Conservation (phyloP, 2,329 filamentous ascomycete genomes). For the Trichoderma semiorbis region DNA sequence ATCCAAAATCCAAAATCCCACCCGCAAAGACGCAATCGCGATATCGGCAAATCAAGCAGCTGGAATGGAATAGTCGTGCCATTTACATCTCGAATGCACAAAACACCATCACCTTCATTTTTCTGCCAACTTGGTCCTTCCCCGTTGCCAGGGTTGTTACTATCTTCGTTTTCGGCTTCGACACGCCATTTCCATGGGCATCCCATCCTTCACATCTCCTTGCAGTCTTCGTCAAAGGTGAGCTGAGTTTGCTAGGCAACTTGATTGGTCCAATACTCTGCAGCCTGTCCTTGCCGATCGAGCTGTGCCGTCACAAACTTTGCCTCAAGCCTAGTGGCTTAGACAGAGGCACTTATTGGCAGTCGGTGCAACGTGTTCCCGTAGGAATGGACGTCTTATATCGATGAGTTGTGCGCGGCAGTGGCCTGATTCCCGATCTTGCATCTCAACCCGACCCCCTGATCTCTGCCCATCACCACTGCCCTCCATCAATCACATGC, state of each 20-base stretch:
- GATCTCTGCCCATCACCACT: not conserved
- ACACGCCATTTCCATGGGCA: not conserved
- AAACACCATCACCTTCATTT: not conserved
- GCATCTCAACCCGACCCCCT: not conserved
- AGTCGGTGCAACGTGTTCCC: conserved; percentile 13
- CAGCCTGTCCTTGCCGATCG: conserved; percentile 1
- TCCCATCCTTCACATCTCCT: not conserved
- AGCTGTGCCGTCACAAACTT: not conserved
- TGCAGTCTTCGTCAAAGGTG: conserved; percentile 14
- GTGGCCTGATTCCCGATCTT: not conserved
- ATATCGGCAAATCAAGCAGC: not conserved
- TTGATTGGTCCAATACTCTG: conserved; percentile 13
- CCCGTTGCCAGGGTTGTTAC: not conserved
- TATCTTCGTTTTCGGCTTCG: not conserved
- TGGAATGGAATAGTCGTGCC: not conserved
- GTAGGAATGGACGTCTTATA: not conserved
- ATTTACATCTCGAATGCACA: not conserved
- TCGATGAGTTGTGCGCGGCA: not conserved
- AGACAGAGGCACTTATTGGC: not conserved
- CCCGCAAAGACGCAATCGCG: not conserved
- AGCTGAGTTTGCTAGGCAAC: not conserved
- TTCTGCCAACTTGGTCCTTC: not conserved
- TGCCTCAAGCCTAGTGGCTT: conserved; percentile 13
- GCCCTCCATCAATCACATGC: not conserved
- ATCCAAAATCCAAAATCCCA: not conserved